Evolutionary conservation across 2,329 filamentous ascomycete species (phyloP).

Genomic region (Cladosporium sp.): DNA sequence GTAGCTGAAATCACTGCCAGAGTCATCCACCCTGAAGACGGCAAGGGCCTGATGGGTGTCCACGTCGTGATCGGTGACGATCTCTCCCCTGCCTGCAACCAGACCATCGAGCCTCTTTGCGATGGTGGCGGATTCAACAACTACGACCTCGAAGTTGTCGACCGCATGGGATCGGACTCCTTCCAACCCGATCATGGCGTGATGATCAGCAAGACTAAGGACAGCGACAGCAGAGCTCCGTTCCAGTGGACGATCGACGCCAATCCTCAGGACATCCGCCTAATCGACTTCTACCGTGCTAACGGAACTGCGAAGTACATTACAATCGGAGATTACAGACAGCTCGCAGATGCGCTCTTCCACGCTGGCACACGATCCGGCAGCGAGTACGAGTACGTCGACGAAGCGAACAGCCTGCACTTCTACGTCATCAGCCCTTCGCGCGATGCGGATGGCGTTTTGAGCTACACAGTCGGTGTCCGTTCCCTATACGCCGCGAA

Average conservation of each 20-base stretch:
- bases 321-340: constrained; percentile 57
- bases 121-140: constrained; percentile 55
- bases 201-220: constrained; percentile 57
- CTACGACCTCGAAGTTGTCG: constrained; percentile 57
- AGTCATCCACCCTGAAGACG: constrained; percentile 41
- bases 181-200: constrained; percentile 57
- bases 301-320: constrained; percentile 52
- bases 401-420: constrained; percentile 52
- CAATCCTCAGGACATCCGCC: constrained; percentile 55
- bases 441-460: constrained; percentile 46
- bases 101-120: constrained; percentile 49
- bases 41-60: constrained; percentile 49
- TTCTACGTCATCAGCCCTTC: constrained; percentile 53
- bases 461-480: constrained; percentile 54
- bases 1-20: constrained; percentile 53
- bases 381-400: constrained; percentile 53
- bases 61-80: constrained; percentile 52
- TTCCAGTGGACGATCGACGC: constrained; percentile 60
- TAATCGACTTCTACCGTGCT: constrained; percentile 54
- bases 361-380: constrained; percentile 57
- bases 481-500: constrained; percentile 43
- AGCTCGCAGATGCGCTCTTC: constrained; percentile 57
- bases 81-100: constrained; percentile 49
- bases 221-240: constrained; percentile 44
- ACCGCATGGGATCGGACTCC: constrained; percentile 57